Base-by-base conservation (phyloP, 495 filamentous ascomycete species). In the Xylona heveae region DNA sequence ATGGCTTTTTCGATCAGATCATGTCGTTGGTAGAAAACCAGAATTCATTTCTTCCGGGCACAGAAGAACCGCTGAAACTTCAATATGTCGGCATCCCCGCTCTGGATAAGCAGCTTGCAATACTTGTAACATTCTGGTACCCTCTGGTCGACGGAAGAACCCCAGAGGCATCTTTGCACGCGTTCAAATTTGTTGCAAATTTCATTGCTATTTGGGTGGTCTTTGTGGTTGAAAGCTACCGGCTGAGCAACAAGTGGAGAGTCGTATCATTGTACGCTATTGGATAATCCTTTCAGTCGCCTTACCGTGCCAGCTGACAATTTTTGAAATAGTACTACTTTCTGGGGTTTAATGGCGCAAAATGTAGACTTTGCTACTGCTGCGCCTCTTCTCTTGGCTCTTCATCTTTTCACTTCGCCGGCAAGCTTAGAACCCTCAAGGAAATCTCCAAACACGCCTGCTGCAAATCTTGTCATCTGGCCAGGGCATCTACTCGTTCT, bases 171-270 rank as follows among this genome's bases (percentile, higher is more conserved):
- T 43, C 49, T 3, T 41, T 71, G 1, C 60, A 62, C 38, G 52
- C 58, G 5, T 48, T 64, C 24, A 55, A 51, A 26, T 60, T 68
- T 20, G 54, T 61, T 18, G 62, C 58, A 1, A 64, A 71, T 17
- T 61, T 68, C 36, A 57, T 55, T 8, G 59, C 64, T 3, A 58
- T 53, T 22, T 74, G 66, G 66, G 50, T 54, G 12, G 33, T 72
- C 30, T 44, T 74, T 10, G 43, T 59, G 9, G 43, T 74, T 28
- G 71, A 76, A 43, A 53, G 60, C 3, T 57, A 62, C 48, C 51
- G 71, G 30, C 45, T 40, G 19, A 68, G 68, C 0, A 72, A 73
- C 41, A 45, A 53, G 13, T 56, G 64, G 22, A 58, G 51, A 10
- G 28, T 61, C 2, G 54, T 64, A 32, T 58, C 60, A 16, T 68